These are phyloP conservation scores for Chrysosporium queenslandicum DNA, from an alignment of 2,329 filamentous ascomycete genomes.

Conservation along the genomic window DNA sequence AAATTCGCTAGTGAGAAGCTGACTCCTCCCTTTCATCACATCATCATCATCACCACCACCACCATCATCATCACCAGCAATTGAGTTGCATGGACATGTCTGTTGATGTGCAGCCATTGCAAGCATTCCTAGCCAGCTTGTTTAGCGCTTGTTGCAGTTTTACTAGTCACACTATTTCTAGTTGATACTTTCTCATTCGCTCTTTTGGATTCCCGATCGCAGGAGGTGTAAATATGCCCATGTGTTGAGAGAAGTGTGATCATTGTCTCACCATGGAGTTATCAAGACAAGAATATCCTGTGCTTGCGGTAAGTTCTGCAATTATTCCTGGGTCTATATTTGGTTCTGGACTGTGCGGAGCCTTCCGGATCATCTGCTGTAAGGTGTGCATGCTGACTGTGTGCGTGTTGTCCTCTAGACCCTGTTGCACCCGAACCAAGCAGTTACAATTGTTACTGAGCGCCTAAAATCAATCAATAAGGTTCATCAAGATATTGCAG, in stretches of 20 bases:
- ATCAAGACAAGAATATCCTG: constrained; percentile 82
- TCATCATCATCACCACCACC: background rate
- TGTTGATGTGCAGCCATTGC: background rate
- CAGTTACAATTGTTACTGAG: constrained; percentile 71
- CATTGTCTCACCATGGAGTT: constrained; percentile 51
- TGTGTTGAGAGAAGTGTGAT: background rate
- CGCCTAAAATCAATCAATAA: constrained; percentile 77
- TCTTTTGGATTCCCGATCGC: background rate
- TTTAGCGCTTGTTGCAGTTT: background rate
- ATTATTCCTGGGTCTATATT: background rate
- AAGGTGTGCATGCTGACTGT: background rate
- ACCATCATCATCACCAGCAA: background rate
- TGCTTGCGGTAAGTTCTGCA: constrained; percentile 66
- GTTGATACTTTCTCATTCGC: background rate
- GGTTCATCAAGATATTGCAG: constrained; percentile 82
- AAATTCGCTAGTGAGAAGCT: background rate
- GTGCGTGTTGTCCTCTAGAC: constrained; percentile 47
- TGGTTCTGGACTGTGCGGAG: background rate
- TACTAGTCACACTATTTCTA: no score
- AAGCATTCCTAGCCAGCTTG: background rate
- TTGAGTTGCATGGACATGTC: background rate
- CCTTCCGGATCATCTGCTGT: no score
- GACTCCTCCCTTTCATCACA: background rate
- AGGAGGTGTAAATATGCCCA: background rate
- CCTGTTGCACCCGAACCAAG: constrained; percentile 68